Base-by-base conservation (phyloP, 495 filamentous ascomycete species). In the Cercophora samala region DNA sequence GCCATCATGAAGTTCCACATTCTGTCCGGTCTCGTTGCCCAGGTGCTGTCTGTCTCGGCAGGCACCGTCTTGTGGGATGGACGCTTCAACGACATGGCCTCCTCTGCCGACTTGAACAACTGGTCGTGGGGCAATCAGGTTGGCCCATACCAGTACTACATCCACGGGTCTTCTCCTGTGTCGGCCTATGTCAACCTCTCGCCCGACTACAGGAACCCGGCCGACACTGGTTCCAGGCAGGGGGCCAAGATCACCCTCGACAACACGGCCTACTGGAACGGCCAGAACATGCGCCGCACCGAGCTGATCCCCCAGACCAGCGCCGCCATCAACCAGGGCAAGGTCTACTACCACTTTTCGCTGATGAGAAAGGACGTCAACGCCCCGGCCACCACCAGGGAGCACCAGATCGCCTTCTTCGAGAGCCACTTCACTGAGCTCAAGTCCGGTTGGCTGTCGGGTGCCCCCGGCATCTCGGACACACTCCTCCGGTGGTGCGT, bases 361-460 rank as follows among this genome's bases (percentile, higher is more conserved):
- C 79, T 92, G 63, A 85, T 85, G 81, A 82, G 84, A 62, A 80
- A 74, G 13, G 77, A 80, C 60, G 81, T 78, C 37, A 90, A 91
- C 75, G 75, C 87, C 0, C 89, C 89, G 0, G 83, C 80, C 29
- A 79, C 82, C 1, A 81, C 78, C 4, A 83, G 87, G 63, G 89
- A 92, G 79, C 89, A 91, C 74, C 89, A 92, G 76, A 88, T 92
- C 66, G 85, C 83, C 70, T 92, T 92, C 80, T 91, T 92, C 72
- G 84, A 91, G 80, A 86, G 81, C 74, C 88, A 91, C 79, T 91
- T 91, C 76, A 91, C 89, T 64, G 89, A 91, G 79, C 76, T 92
- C 74, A 91, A 92, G 79, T 86, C 86, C 67, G 90, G 89, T 64
- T 85, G 83, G 83, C 78, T 87, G 64, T 82, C 81, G 58, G 88